Base-by-base conservation (phyloP, 2,329 filamentous ascomycete genomes). In the Chaetomiaceae sp. region DNA sequence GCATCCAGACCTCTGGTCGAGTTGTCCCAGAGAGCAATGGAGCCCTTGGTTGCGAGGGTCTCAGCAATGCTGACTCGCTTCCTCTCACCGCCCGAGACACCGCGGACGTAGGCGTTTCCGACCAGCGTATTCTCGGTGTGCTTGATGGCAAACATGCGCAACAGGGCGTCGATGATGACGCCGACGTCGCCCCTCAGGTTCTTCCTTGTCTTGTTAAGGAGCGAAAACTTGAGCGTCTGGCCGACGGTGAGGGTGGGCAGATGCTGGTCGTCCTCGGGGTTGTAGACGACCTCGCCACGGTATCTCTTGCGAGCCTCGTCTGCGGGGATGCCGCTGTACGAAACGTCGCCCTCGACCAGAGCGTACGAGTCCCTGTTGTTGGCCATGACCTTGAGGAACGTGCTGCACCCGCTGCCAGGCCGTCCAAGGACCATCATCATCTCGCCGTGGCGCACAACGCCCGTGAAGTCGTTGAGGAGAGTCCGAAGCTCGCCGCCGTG, bases 51-150 rank as follows among this genome's bases (percentile, higher is more conserved):
- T 1, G 59, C 57, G 14, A 64, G 47, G 62, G 83, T 84, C 66
- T 90, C 86, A 7, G 83, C 85, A 57, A 90, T 88, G 44, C 81
- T 85, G 5, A 91, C 86, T 63, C 87, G 81, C 68, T 91, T 89
- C 55, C 81, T 74, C 62, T 86, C 82, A 33, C 82, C 82, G 9
- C 82, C 82, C 19, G 75, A 80, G 2, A 86, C 76, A 10, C 71
- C 71, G 17, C 83, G 77, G 8, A 87, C 74, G 25, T 81, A 76
- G 54, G 85, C 83, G 56, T 86, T 81, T 2, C 85, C 86, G 21
- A 89, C 82, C 56, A 81, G 81, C 0, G 85, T 88, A 39, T 79
- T 72, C 46, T 83, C 66, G 0, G 83, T 85, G 60, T 88, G 84
- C 39, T 80, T 76, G 48, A 88, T 85, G 25, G 54, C 83, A 57